A percentile compares a stretch with the other conserved stretches of the same genome.
Conservation (phyloP, 108 stramenopile genomes). For the Hondaea fermentalgiana region DNA sequence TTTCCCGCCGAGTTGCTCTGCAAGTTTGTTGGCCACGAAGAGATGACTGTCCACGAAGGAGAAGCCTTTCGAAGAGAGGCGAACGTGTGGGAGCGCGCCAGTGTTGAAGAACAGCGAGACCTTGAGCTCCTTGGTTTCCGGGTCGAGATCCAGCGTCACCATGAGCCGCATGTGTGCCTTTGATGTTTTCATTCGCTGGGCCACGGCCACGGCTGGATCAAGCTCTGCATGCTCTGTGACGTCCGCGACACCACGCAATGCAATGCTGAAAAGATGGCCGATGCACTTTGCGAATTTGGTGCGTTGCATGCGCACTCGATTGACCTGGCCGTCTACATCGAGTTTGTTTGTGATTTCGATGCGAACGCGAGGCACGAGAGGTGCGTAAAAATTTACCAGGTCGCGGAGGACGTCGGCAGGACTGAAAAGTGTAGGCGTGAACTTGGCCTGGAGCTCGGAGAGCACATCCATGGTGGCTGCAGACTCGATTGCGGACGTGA, state of each 20-base stretch:
- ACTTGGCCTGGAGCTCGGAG: background rate
- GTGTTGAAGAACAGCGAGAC: background rate
- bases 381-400: background rate
- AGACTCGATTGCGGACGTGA: background rate
- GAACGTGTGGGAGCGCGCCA: background rate
- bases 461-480: background rate
- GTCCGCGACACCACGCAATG: background rate
- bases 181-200: no score
- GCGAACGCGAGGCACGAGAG: background rate
- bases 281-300: background rate
- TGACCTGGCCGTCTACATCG: background rate
- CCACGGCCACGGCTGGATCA: no score
- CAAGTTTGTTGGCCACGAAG: background rate
- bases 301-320: background rate
- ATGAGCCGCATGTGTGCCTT: no score
- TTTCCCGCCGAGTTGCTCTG: background rate
- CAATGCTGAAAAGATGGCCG: background rate
- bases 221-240: background rate
- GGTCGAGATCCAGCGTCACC: background rate
- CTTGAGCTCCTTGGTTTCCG: background rate
- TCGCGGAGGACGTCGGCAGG: background rate
- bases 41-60: background rate
- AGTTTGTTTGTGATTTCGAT: background rate
- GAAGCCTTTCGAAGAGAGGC: background rate
- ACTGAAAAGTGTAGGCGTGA: background rate